Conservation (phyloP, 1,284 basidiomycete species). For the Apiotrichum porosum region DNA sequence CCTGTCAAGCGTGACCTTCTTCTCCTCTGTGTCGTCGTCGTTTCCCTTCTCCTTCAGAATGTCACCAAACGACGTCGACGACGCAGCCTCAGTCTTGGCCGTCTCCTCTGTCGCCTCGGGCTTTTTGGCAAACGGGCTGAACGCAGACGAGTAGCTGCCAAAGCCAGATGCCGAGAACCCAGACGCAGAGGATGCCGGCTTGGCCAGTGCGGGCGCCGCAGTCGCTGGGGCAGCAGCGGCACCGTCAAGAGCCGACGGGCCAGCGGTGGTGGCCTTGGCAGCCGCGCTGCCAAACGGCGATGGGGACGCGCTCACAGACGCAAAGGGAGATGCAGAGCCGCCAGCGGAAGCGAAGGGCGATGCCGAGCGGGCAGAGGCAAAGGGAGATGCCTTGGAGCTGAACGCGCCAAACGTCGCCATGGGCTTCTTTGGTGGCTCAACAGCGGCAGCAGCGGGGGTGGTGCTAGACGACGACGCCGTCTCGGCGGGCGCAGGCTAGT, state of each 20-base stretch:
- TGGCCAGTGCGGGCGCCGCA: conserved; percentile 6
- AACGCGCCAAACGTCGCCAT: conserved; percentile 58
- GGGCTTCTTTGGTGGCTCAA: conserved; percentile 27
- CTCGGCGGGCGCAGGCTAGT: conserved; percentile 3
- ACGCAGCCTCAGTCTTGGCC: neutral
- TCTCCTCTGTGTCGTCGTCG: conserved; percentile 51
- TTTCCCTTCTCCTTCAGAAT: conserved; percentile 34
- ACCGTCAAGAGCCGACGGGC: too few species aligned
- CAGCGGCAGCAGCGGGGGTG: conserved; percentile 5
- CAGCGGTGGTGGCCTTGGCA: conserved; percentile 31
- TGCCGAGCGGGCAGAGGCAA: conserved; percentile 13
- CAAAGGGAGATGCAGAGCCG: conserved; percentile 58
- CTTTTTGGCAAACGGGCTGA: conserved; percentile 35
- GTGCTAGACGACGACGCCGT: neutral
- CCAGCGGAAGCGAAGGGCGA: conserved; percentile 16
- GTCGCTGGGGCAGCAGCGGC: conserved; percentile 11
- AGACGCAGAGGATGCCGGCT: conserved; percentile 9
- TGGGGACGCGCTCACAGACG: conserved; percentile 47
- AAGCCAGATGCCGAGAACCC: conserved; percentile 29
- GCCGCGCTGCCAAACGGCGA: conserved; percentile 33
- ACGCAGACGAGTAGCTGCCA: conserved; percentile 34
- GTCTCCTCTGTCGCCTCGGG: conserved; percentile 10
- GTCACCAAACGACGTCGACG: conserved; percentile 32
- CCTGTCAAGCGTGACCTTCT: conserved; percentile 54
- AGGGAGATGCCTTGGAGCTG: conserved; percentile 25